Percentiles rank a stretch among this genome's conserved stretches.
Evolutionary conservation across 2,329 filamentous ascomycete genomes (phyloP).

Genomic region (Claviceps humidiphila): DNA sequence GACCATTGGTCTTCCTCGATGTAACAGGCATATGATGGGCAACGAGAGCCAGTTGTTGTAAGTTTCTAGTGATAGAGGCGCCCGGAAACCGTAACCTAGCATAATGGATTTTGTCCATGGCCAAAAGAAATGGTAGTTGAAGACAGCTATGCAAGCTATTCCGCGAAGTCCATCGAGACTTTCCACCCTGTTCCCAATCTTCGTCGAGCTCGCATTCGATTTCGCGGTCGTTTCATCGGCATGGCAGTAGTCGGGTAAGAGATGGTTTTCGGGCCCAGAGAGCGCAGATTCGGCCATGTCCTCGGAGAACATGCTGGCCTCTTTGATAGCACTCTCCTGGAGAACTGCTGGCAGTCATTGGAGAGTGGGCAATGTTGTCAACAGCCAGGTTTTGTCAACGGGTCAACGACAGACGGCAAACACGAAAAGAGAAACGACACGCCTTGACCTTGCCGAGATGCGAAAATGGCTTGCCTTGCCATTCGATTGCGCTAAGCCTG

Average conservation of each 20-base stretch:
- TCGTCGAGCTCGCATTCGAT: constrained; percentile 3
- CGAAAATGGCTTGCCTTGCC: background rate
- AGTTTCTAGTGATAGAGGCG: constrained; percentile 21
- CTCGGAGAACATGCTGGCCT: constrained; percentile 1
- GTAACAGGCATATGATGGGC: constrained; percentile 27
- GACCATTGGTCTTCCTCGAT: constrained; percentile 28
- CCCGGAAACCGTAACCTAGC: constrained; percentile 25
- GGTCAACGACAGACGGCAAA: background rate
- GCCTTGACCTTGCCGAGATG: background rate
- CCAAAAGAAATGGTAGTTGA: constrained; percentile 30
- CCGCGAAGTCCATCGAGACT: constrained; percentile 28
- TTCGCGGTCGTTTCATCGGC: background rate
- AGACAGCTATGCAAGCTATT: constrained; percentile 27
- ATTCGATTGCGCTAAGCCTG: too few relatives aligned
- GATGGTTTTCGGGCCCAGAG: background rate
- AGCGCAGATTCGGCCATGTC: background rate
- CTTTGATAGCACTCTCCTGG: background rate
- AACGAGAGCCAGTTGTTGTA: constrained; percentile 19
- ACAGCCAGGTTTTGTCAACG: too few relatives aligned
- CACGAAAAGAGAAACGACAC: background rate
- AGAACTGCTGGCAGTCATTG: background rate
- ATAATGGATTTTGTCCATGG: constrained; percentile 27
- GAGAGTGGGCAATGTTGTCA: background rate
- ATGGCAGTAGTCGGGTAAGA: background rate
- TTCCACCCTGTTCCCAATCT: constrained; percentile 20